Conservation (phyloP, 768 basidiomycete genomes). For the Suillus alpinus region DNA sequence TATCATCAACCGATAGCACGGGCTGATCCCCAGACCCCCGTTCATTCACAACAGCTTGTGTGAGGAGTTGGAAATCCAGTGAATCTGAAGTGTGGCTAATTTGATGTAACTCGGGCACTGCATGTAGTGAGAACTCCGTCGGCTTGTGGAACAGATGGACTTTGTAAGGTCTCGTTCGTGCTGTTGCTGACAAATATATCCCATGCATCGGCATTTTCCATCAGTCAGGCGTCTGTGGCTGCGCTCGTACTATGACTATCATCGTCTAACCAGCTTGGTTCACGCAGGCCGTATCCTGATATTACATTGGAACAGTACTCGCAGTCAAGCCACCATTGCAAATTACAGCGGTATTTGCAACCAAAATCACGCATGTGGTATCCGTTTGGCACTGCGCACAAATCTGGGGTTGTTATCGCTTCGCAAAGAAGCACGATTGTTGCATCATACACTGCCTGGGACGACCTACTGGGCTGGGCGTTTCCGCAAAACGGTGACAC, state of each 20-base stretch:
- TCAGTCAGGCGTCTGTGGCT: too few relatives aligned
- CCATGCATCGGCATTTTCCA: too few relatives aligned
- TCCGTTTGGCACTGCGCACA: neutral
- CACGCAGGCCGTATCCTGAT: too few relatives aligned
- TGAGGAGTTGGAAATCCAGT: neutral
- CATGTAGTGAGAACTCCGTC: neutral
- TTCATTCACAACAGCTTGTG: neutral
- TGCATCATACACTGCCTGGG: neutral
- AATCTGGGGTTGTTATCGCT: neutral
- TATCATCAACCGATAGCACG: neutral
- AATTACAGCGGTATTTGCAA: neutral
- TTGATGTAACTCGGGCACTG: too few relatives aligned
- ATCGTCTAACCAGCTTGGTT: too few relatives aligned
- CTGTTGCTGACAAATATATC: too few relatives aligned
- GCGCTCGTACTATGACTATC: too few relatives aligned
- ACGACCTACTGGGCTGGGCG: neutral
- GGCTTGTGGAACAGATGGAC: neutral
- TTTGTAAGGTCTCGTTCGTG: too few relatives aligned
- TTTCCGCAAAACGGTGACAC: neutral
- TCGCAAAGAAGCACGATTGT: neutral
- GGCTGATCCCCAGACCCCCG: neutral
- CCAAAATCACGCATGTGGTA: neutral
- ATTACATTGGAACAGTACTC: neutral
- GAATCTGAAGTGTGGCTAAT: neutral
- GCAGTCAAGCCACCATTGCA: neutral